A percentile compares a stretch with the other conserved stretches of the same genome.
phyloP scores from a whole-genome alignment of 306 rosid species.

The Lupinus albus region DNA sequence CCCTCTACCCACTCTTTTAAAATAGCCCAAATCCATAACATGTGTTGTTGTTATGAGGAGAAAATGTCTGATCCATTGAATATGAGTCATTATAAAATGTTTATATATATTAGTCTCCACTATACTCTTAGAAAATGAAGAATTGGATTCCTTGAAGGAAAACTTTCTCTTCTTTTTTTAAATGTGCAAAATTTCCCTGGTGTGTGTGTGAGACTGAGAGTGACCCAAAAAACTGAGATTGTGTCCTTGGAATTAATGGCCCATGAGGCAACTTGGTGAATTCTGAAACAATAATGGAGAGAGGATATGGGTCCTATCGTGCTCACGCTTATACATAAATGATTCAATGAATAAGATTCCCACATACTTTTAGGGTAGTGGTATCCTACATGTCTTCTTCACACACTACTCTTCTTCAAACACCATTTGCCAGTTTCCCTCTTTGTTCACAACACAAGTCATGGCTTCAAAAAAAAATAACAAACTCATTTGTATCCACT shows the following conservation, averaged over 20 bases:
- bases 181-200: too few relatives aligned
- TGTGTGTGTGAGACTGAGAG: constrained; percentile 27
- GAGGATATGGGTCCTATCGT: constrained; percentile 46
- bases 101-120: too few relatives aligned
- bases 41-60: too few relatives aligned
- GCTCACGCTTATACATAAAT: constrained; percentile 25
- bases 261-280: constrained; percentile 54
- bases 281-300: constrained; percentile 55
- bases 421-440: constrained; percentile 10
- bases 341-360: constrained; percentile 60
- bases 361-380: constrained; percentile 34
- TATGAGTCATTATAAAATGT: too few relatives aligned
- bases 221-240: constrained; percentile 29
- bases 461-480: too few relatives aligned
- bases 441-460: background rate
- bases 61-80: too few relatives aligned
- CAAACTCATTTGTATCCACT: too few relatives aligned
- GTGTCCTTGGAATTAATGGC: constrained; percentile 37
- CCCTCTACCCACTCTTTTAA: too few relatives aligned
- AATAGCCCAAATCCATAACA: too few relatives aligned
- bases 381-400: constrained; percentile 43
- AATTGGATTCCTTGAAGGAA: too few relatives aligned
- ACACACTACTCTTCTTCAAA: background rate
- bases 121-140: too few relatives aligned
- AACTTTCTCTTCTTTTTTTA: too few relatives aligned